Base-by-base conservation (phyloP, 352 stramenopile species). In the Globisporangium takayamanum region DNA sequence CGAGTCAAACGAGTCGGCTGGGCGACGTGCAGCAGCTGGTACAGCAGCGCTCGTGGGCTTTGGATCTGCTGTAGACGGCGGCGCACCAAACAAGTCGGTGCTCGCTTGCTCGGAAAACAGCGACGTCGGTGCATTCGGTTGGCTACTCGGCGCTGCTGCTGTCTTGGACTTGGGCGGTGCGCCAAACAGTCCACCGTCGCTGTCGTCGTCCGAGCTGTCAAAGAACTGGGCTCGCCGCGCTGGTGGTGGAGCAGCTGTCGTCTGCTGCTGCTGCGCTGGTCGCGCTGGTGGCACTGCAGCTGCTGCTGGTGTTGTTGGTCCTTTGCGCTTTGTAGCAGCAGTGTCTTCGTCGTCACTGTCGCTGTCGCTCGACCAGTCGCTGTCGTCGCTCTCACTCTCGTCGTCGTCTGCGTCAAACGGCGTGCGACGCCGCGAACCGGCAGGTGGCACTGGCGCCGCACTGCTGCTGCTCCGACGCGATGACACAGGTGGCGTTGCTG, bases 161-260 rank as follows among this genome's bases (percentile, higher is more conserved):
- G 66, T 62, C 25, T 70, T 72, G 3, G 61, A 50, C 47, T 69
- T 73, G 18, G 71, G 65, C 0, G 70, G 46, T 0, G 63, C 59
- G 1, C 78, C 77, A 56, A 89, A 91, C 3, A 91, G 59, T 7
- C 72, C 76, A n/a, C 65, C 69, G 28, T 88, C 80, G 36, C 70
- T 82, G 46, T 88, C 62, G 37, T 83, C 76, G 18, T 84, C 73
- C 5, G 76, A 87, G 30, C 69, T 84, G 41, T 85, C 76, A 26
- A 84, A 74, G 46, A 85, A 82, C 30, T 77, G 74, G 1, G 66
- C 67, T 26, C 61, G 52, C 5, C 60, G 50, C 11, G 54, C 57
- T 28, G 71, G 64, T 6, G 59, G 58, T 25, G 64, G 61, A 53
- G 68, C 60, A 20, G 65, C 20, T 37, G 51, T 4, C 46, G 46